phyloP scores from a whole-genome alignment of 192 early-diverging fungal genomes.

The Anaeromyces robustus region DNA sequence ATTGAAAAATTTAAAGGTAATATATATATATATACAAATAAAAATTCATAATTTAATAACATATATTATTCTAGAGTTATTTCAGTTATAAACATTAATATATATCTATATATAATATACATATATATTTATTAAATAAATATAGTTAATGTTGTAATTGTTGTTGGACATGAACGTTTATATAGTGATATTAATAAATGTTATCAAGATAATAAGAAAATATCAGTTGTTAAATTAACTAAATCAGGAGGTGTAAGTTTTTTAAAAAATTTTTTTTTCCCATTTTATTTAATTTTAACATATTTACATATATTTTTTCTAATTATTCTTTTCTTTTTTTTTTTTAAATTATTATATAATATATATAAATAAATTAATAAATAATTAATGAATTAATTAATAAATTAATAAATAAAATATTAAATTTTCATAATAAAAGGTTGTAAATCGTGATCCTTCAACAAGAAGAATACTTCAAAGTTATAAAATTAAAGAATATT shows the following conservation, averaged over 20 bases:
- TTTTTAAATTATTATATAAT: too few relatives aligned
- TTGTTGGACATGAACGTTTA: slow-evolving; percentile 86
- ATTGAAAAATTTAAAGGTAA: slow-evolving; percentile 52
- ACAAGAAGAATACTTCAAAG: slow-evolving; percentile 54
- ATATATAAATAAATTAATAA: too few relatives aligned
- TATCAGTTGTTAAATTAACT: slow-evolving; percentile 66
- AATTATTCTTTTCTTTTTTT: slow-evolving; percentile 1
- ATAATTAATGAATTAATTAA: background rate
- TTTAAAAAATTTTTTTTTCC: too few relatives aligned
- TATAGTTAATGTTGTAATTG: slow-evolving; percentile 64
- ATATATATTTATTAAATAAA: background rate
- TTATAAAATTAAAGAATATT: slow-evolving; percentile 75
- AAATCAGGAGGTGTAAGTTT: slow-evolving; percentile 88
- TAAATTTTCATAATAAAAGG: slow-evolving; percentile 31
- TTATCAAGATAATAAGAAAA: slow-evolving; percentile 19
- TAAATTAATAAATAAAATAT: too few relatives aligned
- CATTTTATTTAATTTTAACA: too few relatives aligned
- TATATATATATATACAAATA: too few relatives aligned
- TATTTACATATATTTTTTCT: too few relatives aligned
- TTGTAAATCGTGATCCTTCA: slow-evolving; percentile 67
- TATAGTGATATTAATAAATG: slow-evolving; percentile 62
- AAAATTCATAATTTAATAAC: too few relatives aligned
- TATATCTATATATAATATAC: background rate
- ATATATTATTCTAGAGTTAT: too few relatives aligned
- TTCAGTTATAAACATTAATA: too few relatives aligned